phyloP scores from a whole-genome alignment of 2,329 filamentous ascomycete species.

The Arthrobotrys sphaeroides region DNA sequence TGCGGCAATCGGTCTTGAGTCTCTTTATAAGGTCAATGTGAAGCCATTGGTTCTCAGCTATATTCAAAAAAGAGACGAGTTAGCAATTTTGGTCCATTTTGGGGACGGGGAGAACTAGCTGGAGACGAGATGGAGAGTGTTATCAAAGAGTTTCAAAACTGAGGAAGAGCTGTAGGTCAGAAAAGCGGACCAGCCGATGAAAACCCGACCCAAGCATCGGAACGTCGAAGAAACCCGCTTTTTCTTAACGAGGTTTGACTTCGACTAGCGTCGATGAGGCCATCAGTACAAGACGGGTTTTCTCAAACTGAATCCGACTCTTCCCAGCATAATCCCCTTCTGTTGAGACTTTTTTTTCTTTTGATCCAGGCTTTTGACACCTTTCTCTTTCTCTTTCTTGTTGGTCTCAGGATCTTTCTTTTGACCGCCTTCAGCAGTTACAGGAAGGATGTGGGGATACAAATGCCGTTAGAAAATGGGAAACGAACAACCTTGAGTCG shows the following conservation, averaged over 20 bases:
- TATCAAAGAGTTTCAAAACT: conserved; percentile 56
- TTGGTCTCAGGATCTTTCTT: conserved; percentile 28
- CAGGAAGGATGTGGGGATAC: conserved; percentile 59
- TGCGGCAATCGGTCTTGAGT: conserved; percentile 95
- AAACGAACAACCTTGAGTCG: conserved; percentile 99
- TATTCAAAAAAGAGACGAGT: conserved; percentile 5
- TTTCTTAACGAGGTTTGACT: not conserved
- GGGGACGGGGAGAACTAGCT: conserved; percentile 26
- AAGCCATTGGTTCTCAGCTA: conserved; percentile 99
- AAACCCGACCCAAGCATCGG: conserved; percentile 47
- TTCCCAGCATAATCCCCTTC: conserved; percentile 40
- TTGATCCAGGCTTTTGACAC: conserved; percentile 22
- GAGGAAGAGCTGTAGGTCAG: conserved; percentile 47
- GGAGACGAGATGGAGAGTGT: conserved; percentile 52
- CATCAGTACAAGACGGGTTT: conserved; percentile 51
- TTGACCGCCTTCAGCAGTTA: conserved; percentile 50
- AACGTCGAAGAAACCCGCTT: conserved; percentile 1
- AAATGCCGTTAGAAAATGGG: conserved; percentile 67
- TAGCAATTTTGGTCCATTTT: conserved; percentile 1
- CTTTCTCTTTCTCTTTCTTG: conserved; percentile 36
- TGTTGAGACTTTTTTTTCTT: conserved; percentile 23
- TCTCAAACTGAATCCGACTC: not conserved
- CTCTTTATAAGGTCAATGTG: conserved; percentile 92
- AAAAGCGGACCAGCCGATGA: not conserved
- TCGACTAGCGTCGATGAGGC: conserved; percentile 46